Evolutionary conservation across 1,139 yeast genomes (phyloP), one percentile per base, ranked within the genome.

Genomic region (Suhomyces yuchorum): DNA sequence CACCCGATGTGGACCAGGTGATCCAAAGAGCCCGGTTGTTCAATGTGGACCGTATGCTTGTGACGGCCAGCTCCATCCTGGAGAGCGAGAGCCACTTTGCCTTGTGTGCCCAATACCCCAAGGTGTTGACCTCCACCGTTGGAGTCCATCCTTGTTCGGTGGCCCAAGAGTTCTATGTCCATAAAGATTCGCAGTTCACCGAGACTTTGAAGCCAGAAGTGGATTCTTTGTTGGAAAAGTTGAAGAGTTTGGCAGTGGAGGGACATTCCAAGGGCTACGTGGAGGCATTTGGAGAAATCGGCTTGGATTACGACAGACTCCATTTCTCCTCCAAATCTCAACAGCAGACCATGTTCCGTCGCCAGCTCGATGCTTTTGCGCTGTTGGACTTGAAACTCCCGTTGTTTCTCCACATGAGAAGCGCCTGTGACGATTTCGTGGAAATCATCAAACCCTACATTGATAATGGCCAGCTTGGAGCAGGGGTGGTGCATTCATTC

Each of bases 131-230:
- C 53, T 81, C 88, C 14, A 93, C 99, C 0, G 93, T 85, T 1
- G 99, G 99, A 9, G 96, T 92, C 1, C 99, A 93, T 67, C 99
- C 99, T 0, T 92, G 98, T 65, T 73, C 85, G 17, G 96, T 90
- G 0, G 78, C 82, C 15, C 85, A 81, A 53, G 89, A 75, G 51
- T 75, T 75, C 52, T 75, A 70, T 46, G 44, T 41, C 17, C 45
- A 43, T 5, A 54, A 58, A 23, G 53, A 47, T 11, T 56, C 53
- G n/a, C 57, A 55, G 5, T 58, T 57, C 28, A 56, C 65, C 9
- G 69, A 67, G 30, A 54, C 52, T 7, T 56, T 71, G 33, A 46
- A 55, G 18, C 59, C 60, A 3, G 64, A 67, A 43, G 59, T 58
- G 3, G 66, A 63, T 8, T 57, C 62, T 7, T 84, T 84, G 56